phyloP scores from a whole-genome alignment of 2,329 filamentous ascomycete species.

The Escovopsis sp. region DNA sequence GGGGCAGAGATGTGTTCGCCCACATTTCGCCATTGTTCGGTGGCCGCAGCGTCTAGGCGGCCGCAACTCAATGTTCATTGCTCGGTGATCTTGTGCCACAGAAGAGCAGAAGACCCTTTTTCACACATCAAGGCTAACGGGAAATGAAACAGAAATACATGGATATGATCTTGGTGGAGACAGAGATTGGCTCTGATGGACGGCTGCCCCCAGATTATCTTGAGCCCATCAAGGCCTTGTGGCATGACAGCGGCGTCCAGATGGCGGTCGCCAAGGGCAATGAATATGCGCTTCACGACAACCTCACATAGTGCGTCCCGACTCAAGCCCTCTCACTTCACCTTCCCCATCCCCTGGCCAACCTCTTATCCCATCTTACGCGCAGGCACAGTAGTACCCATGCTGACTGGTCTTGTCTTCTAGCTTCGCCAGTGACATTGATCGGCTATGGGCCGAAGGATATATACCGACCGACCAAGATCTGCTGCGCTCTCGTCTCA shows the following conservation, averaged over 20 bases:
- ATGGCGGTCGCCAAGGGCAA: constrained; percentile 85
- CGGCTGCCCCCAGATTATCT: constrained; percentile 65
- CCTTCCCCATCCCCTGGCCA: background rate
- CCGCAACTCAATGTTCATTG: too few species aligned
- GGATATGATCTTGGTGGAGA: constrained; percentile 60
- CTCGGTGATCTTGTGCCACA: too few species aligned
- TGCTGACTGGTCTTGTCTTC: background rate
- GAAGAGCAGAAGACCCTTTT: too few species aligned
- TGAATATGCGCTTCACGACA: constrained; percentile 93
- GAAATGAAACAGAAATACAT: constrained; percentile 50
- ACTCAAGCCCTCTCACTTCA: too few species aligned
- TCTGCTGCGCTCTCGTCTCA: constrained; percentile 87
- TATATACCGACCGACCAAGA: constrained; percentile 92
- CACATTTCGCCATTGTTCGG: too few species aligned
- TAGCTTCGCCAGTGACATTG: constrained; percentile 72
- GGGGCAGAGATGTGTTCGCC: too few species aligned
- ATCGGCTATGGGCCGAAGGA: constrained; percentile 58
- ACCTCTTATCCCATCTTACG: background rate
- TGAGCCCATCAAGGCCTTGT: constrained; percentile 68
- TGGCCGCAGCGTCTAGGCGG: too few species aligned
- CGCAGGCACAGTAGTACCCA: background rate
- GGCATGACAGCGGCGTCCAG: constrained; percentile 72
- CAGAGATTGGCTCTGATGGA: constrained; percentile 72
- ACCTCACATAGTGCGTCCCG: constrained; percentile 68
- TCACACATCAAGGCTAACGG: constrained; percentile 6